phyloP scores from a whole-genome alignment of 495 filamentous ascomycete species.

The Neurospora intermedia region DNA sequence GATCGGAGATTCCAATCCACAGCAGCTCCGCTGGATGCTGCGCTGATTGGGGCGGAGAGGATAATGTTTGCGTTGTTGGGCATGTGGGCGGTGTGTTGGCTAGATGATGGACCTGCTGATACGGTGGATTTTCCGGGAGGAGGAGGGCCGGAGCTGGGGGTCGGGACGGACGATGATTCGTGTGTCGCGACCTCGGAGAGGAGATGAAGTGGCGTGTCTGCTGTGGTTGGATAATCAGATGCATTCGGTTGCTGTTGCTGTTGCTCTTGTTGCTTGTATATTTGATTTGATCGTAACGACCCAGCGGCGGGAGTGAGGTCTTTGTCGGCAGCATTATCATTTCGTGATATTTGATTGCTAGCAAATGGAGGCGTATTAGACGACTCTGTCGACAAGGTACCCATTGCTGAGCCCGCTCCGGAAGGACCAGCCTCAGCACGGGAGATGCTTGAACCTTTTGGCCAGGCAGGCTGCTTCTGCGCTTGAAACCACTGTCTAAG shows the following conservation, averaged over 20 bases:
- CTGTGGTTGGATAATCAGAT: slow-evolving; percentile 17
- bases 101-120: background rate
- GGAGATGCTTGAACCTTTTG: background rate
- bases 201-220: slow-evolving; percentile 50
- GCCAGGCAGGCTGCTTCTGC: slow-evolving; percentile 19
- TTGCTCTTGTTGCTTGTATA: slow-evolving; percentile 14
- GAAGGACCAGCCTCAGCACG: background rate
- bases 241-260: slow-evolving; percentile 6
- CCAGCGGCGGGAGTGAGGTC: slow-evolving; percentile 1
- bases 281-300: background rate
- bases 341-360: slow-evolving; percentile 7
- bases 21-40: background rate
- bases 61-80: background rate
- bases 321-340: slow-evolving; percentile 3
- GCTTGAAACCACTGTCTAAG: slow-evolving; percentile 60
- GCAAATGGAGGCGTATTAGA: background rate
- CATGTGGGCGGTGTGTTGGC: background rate
- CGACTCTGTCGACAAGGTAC: background rate
- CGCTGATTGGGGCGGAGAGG: background rate
- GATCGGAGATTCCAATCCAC: background rate
- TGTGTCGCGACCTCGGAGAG: slow-evolving; percentile 59
- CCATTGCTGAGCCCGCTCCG: slow-evolving; percentile 10
- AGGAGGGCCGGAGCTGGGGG: slow-evolving; percentile 3
- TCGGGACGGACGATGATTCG: slow-evolving; percentile 25
- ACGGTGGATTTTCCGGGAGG: background rate